These are phyloP conservation scores for Alternaria ventricosa DNA, from an alignment of 2,329 filamentous ascomycete species.

Conservation along the genomic window DNA sequence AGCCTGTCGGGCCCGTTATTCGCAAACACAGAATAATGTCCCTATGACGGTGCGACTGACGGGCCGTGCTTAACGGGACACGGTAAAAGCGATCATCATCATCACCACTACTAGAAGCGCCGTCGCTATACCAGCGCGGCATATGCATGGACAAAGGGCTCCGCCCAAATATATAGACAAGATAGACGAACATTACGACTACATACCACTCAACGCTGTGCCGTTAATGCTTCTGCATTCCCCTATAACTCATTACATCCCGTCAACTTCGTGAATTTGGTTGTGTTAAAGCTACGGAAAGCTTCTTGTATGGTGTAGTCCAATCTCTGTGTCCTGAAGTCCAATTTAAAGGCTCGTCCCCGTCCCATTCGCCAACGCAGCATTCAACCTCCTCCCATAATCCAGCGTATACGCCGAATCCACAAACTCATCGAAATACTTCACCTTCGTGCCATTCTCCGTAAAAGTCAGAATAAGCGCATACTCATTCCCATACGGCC, in stretches of 20 bases:
- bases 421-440: not conserved
- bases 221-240: too few relatives aligned
- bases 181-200: not conserved
- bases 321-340: too few relatives aligned
- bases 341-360: not conserved
- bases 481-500: constrained; percentile 4
- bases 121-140: not conserved
- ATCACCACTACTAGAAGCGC: not conserved
- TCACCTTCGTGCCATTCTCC: constrained; percentile 1
- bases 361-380: not conserved
- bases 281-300: too few relatives aligned
- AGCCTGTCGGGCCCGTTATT: not conserved
- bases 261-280: too few relatives aligned
- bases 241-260: not conserved
- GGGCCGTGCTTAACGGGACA: not conserved
- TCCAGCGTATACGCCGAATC: constrained; percentile 7
- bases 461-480: constrained; percentile 3
- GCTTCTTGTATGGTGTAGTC: too few relatives aligned
- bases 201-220: not conserved
- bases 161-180: not conserved
- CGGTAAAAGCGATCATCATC: too few relatives aligned
- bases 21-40: not conserved
- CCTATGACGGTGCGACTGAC: not conserved
- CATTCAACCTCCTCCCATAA: not conserved
- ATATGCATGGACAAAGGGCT: not conserved